phyloP scores from a whole-genome alignment of 2,329 filamentous ascomycete genomes.

The Fusarium odoratissimum region DNA sequence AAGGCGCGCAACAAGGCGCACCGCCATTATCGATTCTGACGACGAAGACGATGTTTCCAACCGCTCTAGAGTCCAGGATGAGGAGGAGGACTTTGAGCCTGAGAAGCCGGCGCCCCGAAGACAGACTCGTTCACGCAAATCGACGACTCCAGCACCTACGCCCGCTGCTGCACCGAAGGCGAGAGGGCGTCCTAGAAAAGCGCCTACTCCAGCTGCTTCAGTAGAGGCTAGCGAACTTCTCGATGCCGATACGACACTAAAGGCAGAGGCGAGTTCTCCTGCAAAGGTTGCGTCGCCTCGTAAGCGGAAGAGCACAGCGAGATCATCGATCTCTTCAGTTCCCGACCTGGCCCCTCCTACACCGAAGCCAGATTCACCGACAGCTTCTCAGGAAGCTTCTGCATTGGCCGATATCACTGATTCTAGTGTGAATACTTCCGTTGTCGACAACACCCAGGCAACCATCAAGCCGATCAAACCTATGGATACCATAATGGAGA shows the following conservation, averaged over 20 bases:
- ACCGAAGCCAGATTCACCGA: slow-evolving; percentile 68
- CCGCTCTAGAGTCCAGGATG: slow-evolving; percentile 65
- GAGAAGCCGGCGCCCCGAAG: slow-evolving; percentile 69
- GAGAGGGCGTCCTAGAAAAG: slow-evolving; percentile 58
- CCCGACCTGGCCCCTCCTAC: slow-evolving; percentile 56
- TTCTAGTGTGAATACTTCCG: slow-evolving; percentile 66
- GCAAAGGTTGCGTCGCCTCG: slow-evolving; percentile 63
- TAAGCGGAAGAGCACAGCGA: slow-evolving; percentile 73
- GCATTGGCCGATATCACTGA: slow-evolving; percentile 81
- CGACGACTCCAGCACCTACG: slow-evolving; percentile 57
- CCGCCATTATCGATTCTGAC: slow-evolving; percentile 81
- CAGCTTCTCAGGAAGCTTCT: slow-evolving; percentile 62
- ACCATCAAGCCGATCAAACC: slow-evolving; percentile 78
- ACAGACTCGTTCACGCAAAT: slow-evolving; percentile 56
- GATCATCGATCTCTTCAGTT: slow-evolving; percentile 54
- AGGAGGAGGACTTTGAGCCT: slow-evolving; percentile 83
- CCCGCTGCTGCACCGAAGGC: slow-evolving; percentile 59
- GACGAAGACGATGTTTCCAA: slow-evolving; percentile 75
- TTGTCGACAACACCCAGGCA: slow-evolving; percentile 46
- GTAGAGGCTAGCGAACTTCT: slow-evolving; percentile 52
- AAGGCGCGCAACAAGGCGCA: slow-evolving; percentile 69
- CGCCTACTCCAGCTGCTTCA: slow-evolving; percentile 46
- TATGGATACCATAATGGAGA: slow-evolving; percentile 82
- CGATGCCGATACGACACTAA: slow-evolving; percentile 51
- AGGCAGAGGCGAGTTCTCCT: slow-evolving; percentile 48